phyloP scores from a whole-genome alignment of 1,139 yeast species.

The Oligophagozyma castellii region DNA sequence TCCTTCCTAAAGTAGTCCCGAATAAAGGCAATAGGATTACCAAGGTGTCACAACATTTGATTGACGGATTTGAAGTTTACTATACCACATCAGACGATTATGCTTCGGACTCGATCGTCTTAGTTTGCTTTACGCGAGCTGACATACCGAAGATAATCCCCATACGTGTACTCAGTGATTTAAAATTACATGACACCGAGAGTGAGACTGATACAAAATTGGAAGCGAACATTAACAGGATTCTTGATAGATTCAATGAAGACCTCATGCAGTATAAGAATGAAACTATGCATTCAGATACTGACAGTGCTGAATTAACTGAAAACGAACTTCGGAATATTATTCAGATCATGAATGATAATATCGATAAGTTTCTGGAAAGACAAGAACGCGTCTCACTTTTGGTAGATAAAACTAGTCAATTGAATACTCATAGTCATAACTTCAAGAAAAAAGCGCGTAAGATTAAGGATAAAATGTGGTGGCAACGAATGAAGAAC shows the following conservation, averaged over 20 bases:
- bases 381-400: slow-evolving; percentile 70
- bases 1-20: slow-evolving; percentile 21
- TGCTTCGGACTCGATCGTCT: slow-evolving; percentile 6
- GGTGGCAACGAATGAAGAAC: slow-evolving; percentile 36
- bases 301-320: slow-evolving; percentile 10
- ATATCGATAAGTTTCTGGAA: slow-evolving; percentile 53
- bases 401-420: slow-evolving; percentile 71
- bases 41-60: slow-evolving; percentile 16
- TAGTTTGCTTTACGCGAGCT: slow-evolving; percentile 17
- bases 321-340: slow-evolving; percentile 23
- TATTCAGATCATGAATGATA: slow-evolving; percentile 48
- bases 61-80: slow-evolving; percentile 24
- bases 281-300: slow-evolving; percentile 5
- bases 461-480: slow-evolving; percentile 49
- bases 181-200: slow-evolving; percentile 13
- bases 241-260: slow-evolving; percentile 21
- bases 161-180: slow-evolving; percentile 19
- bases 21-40: slow-evolving; percentile 23
- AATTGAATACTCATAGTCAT: slow-evolving; percentile 53
- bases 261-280: slow-evolving; percentile 19
- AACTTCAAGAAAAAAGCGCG: slow-evolving; percentile 64
- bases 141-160: slow-evolving; percentile 22
- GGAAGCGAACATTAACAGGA: slow-evolving; percentile 13
- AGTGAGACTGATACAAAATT: slow-evolving; percentile 11
- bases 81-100: slow-evolving; percentile 18